phyloP scores from a whole-genome alignment of 192 early-diverging fungal species.

The Radiomyces spectabilis region DNA sequence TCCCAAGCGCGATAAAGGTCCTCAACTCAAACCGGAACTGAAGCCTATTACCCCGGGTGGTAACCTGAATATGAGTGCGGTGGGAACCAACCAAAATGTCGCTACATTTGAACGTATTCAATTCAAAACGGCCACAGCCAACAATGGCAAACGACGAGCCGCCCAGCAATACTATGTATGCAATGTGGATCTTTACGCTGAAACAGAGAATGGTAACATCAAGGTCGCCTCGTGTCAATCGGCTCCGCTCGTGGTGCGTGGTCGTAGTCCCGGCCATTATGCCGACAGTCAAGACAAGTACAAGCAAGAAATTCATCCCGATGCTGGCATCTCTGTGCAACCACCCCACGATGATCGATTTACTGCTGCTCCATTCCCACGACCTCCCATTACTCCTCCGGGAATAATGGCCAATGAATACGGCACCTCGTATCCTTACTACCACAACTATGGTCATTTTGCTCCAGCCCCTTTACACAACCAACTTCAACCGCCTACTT shows the following conservation, averaged over 20 bases:
- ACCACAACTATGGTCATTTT: constrained; percentile 1
- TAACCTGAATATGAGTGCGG: constrained; percentile 39
- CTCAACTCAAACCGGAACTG: constrained; percentile 66
- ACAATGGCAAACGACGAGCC: constrained; percentile 87
- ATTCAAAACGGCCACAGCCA: constrained; percentile 95
- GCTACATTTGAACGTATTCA: constrained; percentile 90
- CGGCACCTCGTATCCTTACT: constrained; percentile 10
- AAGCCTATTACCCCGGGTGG: constrained; percentile 54
- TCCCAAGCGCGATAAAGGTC: constrained; percentile 92
- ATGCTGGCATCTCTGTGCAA: neutral
- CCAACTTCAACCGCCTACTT: neutral
- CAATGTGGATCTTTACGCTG: constrained; percentile 70
- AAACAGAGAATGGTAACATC: constrained; percentile 51
- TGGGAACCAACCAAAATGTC: constrained; percentile 25
- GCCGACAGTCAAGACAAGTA: constrained; percentile 42
- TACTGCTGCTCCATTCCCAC: constrained; percentile 7
- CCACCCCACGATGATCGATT: constrained; percentile 9
- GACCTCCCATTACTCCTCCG: constrained; percentile 7
- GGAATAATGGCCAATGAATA: constrained; percentile 8
- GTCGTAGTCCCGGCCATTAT: constrained; percentile 92
- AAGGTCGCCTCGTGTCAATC: constrained; percentile 66
- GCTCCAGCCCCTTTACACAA: neutral
- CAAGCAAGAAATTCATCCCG: neutral
- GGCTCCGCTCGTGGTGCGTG: constrained; percentile 84
- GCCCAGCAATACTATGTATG: constrained; percentile 96